phyloP scores from a whole-genome alignment of 495 filamentous ascomycete genomes.

The Penicillium samsonianum region DNA sequence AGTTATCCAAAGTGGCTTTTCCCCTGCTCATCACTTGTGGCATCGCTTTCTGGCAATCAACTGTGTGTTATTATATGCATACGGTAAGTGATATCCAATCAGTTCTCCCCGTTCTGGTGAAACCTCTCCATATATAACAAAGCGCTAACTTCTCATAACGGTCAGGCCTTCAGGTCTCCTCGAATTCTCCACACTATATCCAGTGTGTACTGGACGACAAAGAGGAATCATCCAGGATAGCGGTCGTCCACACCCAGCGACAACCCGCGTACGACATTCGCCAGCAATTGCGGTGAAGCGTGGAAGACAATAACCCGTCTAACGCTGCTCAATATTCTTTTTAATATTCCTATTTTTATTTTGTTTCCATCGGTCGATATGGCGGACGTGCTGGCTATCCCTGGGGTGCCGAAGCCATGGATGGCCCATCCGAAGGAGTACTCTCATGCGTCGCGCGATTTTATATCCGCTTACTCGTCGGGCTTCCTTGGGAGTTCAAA shows the following conservation, averaged over 20 bases:
- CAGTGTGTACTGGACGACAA: conserved; percentile 22
- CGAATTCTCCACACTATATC: conserved; percentile 19
- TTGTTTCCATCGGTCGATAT: conserved; percentile 7
- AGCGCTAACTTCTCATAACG: conserved; percentile 17
- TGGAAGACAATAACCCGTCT: not conserved
- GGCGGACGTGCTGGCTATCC: conserved; percentile 19
- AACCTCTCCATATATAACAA: conserved; percentile 33
- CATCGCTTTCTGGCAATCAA: not conserved
- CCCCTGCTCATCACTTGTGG: not conserved
- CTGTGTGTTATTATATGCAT: not conserved
- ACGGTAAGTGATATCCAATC: conserved; percentile 17
- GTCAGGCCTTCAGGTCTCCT: conserved; percentile 35
- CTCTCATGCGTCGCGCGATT: not conserved
- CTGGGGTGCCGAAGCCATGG: conserved; percentile 18
- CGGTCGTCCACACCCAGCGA: conserved; percentile 32
- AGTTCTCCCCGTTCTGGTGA: conserved; percentile 17
- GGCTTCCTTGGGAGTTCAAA: not conserved
- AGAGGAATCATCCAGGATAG: conserved; percentile 13
- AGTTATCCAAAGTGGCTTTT: not conserved
- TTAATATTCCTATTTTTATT: not conserved
- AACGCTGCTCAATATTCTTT: not conserved
- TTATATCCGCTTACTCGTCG: conserved; percentile 10
- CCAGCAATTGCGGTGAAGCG: conserved; percentile 29
- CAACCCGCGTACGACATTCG: conserved; percentile 33
- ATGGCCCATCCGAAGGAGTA: conserved; percentile 12